Conservation (phyloP, 805 yeast species). For the Starmera dryadoides region DNA sequence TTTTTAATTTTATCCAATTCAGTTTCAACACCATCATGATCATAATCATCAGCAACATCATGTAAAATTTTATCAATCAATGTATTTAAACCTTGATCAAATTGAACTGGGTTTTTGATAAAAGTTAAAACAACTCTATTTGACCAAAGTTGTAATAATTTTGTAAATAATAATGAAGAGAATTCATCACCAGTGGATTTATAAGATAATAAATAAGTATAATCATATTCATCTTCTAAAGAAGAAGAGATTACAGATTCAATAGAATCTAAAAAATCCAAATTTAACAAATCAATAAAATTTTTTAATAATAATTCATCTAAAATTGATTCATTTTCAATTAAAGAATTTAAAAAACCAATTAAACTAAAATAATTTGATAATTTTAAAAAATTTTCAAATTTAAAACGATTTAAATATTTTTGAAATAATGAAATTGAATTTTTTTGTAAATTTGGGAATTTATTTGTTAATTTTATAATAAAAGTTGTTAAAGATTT, state of each 20-base stretch:
- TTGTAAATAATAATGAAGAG: slow-evolving; percentile 25
- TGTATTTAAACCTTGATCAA: slow-evolving; percentile 4
- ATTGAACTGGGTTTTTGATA: not conserved
- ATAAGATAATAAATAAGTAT: slow-evolving; percentile 25
- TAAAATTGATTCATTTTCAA: slow-evolving; percentile 13
- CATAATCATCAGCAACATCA: slow-evolving; percentile 20
- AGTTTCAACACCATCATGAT: slow-evolving; percentile 16
- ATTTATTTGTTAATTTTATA: slow-evolving; percentile 18
- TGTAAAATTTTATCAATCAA: slow-evolving; percentile 26
- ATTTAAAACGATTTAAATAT: slow-evolving; percentile 18
- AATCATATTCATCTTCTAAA: slow-evolving; percentile 19
- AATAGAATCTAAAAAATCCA: slow-evolving; percentile 11
- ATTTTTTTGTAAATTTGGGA: slow-evolving; percentile 18
- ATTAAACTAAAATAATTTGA: slow-evolving; percentile 25
- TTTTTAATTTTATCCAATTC: slow-evolving; percentile 15
- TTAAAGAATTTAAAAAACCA: slow-evolving; percentile 29
- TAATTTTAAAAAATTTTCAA: slow-evolving; percentile 7
- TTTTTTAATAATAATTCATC: slow-evolving; percentile 15
- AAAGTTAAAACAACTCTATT: slow-evolving; percentile 8
- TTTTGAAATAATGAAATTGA: slow-evolving; percentile 15
- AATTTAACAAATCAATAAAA: slow-evolving; percentile 18
- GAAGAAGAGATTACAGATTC: slow-evolving; percentile 26
- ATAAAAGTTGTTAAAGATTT: slow-evolving; percentile 25
- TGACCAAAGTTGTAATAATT: slow-evolving; percentile 16
- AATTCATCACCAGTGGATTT: slow-evolving; percentile 28